Conservation (phyloP, 2,329 filamentous ascomycete genomes). For the Ceratocystis diversiconidia region DNA sequence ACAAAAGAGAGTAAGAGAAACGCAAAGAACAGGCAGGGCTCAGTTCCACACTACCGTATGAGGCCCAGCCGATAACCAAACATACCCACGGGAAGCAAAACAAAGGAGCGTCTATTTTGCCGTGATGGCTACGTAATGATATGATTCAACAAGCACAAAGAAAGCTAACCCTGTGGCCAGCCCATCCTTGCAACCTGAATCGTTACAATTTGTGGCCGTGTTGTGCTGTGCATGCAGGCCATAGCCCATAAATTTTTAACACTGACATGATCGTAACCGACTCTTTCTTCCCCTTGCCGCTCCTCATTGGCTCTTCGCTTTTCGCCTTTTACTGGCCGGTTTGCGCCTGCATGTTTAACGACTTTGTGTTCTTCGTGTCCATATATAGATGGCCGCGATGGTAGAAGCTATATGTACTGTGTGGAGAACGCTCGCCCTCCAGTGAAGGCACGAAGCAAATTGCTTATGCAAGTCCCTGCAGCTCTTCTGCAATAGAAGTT, state of each 20-base stretch:
- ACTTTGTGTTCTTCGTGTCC: not conserved
- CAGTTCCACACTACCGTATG: not conserved
- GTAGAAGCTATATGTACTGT: constrained; percentile 4
- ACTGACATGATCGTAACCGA: not conserved
- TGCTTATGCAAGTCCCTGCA: constrained; percentile 2
- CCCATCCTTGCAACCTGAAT: not conserved
- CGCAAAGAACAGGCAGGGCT: not conserved
- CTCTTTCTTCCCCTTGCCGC: not conserved
- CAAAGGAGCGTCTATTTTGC: not conserved
- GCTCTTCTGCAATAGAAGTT: not conserved
- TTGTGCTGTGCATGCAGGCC: not conserved
- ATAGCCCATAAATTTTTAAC: not conserved
- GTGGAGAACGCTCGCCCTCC: not conserved
- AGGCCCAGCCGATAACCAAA: not conserved
- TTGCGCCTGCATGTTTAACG: not conserved
- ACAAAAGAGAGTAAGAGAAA: not conserved
- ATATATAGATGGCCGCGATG: not conserved
- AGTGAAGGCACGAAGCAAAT: not conserved
- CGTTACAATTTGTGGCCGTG: constrained; percentile 5
- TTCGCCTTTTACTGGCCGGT: not conserved
- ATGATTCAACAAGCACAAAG: not conserved
- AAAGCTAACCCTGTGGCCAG: not conserved
- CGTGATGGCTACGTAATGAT: not conserved
- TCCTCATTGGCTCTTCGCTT: not conserved
- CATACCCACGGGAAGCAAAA: not conserved